Base-by-base conservation (phyloP, 2,329 filamentous ascomycete species). In the Chaetomium olivaceum region DNA sequence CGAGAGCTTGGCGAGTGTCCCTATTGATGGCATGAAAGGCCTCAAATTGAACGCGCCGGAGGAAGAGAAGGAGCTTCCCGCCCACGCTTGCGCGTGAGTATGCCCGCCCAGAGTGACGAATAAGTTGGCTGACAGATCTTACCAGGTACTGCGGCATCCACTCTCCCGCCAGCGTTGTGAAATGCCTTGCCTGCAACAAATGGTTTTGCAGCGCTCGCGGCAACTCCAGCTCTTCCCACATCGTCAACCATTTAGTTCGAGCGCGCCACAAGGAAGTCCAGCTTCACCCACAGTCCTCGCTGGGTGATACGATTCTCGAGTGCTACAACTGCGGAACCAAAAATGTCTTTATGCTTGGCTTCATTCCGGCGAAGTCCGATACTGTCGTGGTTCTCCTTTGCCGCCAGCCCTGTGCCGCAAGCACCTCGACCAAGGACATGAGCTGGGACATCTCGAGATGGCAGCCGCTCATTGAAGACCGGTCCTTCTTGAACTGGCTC, bases 271-370 rank as follows among this genome's bases (percentile, higher is more conserved):
- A 98, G 83, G 96, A 99, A 81, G 95, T 99, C 61, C 94, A 97
- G 78, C 87, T 99, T 63, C 95, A 99, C 77, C 94, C 95, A 8
- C 89, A 90, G 71, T 98, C 95, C 21, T 89, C 93, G 8, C 88
- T 99, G 12, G 95, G 95, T 69, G 96, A 99, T 76, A 99, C 95
- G 0, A 92, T 96, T 46, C 86, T 99, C 68, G 95, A 99, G 81
- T 99, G 95, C 81, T 99, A 99, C 82, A 98, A 97, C 80, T 99
- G 95, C 78, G 95, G 94, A 56, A 97, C 92, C n/a, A 98, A 97
- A 81, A 99, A 99, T 77, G 94, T 97, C 58, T 99, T 99, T 73
- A 84, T 98, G 43, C 89, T 99, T 31, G 95, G 95, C 7, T 99
- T 99, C 77, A 99, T 99, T 72, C 96, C 95, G 11, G 95, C 95